phyloP scores from a whole-genome alignment of 208 protist species.

The Lotmaria passim region DNA sequence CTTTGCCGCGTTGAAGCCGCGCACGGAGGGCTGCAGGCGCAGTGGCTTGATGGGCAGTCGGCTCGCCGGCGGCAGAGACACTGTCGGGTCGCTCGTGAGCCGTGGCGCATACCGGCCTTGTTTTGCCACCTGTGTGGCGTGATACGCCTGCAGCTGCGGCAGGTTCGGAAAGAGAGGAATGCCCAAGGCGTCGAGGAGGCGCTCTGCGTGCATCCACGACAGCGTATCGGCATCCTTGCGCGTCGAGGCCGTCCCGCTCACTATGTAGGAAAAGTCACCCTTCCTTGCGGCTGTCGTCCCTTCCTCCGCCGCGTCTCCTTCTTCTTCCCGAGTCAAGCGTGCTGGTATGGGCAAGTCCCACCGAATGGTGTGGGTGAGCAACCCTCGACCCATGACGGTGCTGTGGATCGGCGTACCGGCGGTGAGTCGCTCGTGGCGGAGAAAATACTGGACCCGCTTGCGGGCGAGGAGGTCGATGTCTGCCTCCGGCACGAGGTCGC shows the following conservation, averaged over 20 bases:
- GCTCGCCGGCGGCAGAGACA: slow-evolving; percentile 3
- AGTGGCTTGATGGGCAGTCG: slow-evolving; percentile 12
- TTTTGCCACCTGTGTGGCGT: slow-evolving; percentile 48
- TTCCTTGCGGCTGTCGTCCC: too few species aligned
- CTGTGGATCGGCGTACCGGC: slow-evolving; percentile 17
- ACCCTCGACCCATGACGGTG: slow-evolving; percentile 21
- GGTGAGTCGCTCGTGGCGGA: slow-evolving; percentile 51
- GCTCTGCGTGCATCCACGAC: slow-evolving; percentile 92
- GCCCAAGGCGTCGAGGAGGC: slow-evolving; percentile 66
- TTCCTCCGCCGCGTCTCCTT: not conserved
- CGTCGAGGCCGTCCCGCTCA: slow-evolving; percentile 63
- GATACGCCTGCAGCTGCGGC: slow-evolving; percentile 74
- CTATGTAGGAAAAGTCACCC: slow-evolving; percentile 28
- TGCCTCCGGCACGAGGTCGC: slow-evolving; percentile 46
- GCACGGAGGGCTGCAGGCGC: slow-evolving; percentile 6
- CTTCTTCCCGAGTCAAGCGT: slow-evolving; percentile 15
- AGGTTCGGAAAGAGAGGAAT: slow-evolving; percentile 87
- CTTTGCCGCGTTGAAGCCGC: not conserved
- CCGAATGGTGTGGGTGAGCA: slow-evolving; percentile 54
- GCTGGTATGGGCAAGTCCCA: slow-evolving; percentile 52
- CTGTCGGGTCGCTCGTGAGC: slow-evolving; percentile 8
- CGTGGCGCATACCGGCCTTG: slow-evolving; percentile 54
- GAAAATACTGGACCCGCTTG: slow-evolving; percentile 82
- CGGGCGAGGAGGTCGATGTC: slow-evolving; percentile 73
- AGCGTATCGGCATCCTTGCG: slow-evolving; percentile 87